Conservation (phyloP, 2,329 filamentous ascomycete genomes). For the Botrytis cinerea region DNA sequence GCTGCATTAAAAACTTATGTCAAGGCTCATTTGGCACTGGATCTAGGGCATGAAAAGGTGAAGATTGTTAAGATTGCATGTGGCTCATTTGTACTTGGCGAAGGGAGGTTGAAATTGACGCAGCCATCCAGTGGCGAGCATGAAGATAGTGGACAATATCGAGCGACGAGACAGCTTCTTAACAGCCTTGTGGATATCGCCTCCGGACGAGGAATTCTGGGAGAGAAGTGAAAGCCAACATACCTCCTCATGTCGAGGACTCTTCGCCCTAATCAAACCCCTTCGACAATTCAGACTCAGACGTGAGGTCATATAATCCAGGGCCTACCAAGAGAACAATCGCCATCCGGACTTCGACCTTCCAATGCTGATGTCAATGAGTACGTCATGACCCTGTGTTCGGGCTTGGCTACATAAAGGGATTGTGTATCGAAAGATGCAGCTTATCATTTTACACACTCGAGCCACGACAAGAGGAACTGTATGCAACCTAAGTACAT, state of each 20-base stretch:
- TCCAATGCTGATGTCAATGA: not conserved
- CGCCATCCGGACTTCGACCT: not conserved
- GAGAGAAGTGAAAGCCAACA: constrained; percentile 1
- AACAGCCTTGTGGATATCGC: constrained; percentile 33
- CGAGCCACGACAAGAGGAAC: not conserved
- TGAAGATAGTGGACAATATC: constrained; percentile 28
- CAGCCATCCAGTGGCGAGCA: constrained; percentile 27
- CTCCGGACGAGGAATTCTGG: constrained; percentile 25
- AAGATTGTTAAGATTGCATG: constrained; percentile 47
- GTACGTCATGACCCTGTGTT: not conserved
- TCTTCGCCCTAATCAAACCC: not conserved
- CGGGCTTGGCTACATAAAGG: not conserved
- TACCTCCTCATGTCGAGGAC: not conserved
- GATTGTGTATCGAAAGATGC: not conserved
- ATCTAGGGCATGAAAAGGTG: constrained; percentile 44
- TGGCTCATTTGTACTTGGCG: constrained; percentile 46
- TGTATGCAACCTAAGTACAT: too few relatives aligned
- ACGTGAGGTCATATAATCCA: not conserved
- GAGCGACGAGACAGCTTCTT: constrained; percentile 34
- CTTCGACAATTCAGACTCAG: not conserved
- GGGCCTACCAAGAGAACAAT: not conserved
- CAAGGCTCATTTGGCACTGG: constrained; percentile 46
- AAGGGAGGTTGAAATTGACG: constrained; percentile 46
- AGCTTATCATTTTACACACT: not conserved
- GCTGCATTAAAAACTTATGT: constrained; percentile 45